phyloP scores from a whole-genome alignment of 2,329 filamentous ascomycete genomes.

The Gremmenia infestans region DNA sequence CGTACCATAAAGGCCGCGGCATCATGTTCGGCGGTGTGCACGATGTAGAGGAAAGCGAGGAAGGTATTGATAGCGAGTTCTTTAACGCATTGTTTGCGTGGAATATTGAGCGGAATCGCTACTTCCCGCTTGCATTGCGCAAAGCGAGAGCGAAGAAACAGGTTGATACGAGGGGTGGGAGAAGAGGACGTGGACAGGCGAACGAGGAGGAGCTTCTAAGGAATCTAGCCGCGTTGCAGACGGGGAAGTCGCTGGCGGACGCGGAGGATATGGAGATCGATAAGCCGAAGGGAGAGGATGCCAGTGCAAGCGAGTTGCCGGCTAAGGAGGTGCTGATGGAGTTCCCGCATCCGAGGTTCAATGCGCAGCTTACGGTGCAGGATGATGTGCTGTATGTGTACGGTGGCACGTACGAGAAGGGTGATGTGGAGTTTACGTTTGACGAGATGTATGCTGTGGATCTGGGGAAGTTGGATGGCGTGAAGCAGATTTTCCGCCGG shows the following conservation, averaged over 20 bases:
- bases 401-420: constrained; percentile 92
- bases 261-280: constrained; percentile 46
- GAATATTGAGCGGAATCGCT: constrained; percentile 93
- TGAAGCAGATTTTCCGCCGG: constrained; percentile 82
- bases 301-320: constrained; percentile 52
- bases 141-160: constrained; percentile 64
- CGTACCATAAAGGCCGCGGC: constrained; percentile 86
- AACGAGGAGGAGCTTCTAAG: constrained; percentile 86
- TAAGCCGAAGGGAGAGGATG: constrained; percentile 41
- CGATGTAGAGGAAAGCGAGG: constrained; percentile 84
- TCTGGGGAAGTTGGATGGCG: constrained; percentile 90
- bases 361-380: constrained; percentile 84
- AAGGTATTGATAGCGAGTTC: constrained; percentile 95
- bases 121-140: constrained; percentile 77
- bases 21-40: constrained; percentile 94
- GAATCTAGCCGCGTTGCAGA: constrained; percentile 81
- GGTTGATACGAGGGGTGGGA: constrained; percentile 51
- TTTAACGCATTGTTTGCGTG: constrained; percentile 89
- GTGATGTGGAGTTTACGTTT: constrained; percentile 91
- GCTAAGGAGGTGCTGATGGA: constrained; percentile 67
- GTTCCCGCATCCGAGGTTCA: constrained; percentile 86
- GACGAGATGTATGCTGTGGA: constrained; percentile 93
- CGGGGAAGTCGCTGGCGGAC: constrained; percentile 59
- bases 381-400: constrained; percentile 92
- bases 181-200: constrained; percentile 74